Conservation (phyloP, 106 monocot species). For the Narthecium ossifragum region DNA sequence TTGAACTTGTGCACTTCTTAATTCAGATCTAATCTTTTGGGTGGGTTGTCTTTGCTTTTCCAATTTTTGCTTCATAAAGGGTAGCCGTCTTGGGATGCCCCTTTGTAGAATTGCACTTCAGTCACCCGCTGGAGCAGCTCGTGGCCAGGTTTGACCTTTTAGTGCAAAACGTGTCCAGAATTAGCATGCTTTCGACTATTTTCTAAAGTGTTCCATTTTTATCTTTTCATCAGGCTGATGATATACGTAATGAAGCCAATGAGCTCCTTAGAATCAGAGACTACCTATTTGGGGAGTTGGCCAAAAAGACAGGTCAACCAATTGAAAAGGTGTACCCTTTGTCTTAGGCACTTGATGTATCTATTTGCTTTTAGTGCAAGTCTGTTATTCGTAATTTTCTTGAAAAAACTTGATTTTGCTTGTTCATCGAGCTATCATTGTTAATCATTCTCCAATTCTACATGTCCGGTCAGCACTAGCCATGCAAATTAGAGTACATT, state of each 20-base stretch:
- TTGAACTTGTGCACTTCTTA: not conserved
- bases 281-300: constrained; percentile 65
- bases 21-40: not conserved
- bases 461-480: too few species aligned
- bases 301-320: constrained; percentile 83
- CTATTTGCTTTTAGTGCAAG: too few species aligned
- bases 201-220: too few species aligned
- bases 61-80: constrained; percentile 33
- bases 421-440: not conserved
- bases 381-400: not conserved
- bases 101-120: constrained; percentile 73
- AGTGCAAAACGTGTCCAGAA: not conserved
- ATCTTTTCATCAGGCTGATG: constrained; percentile 63
- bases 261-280: constrained; percentile 77
- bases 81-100: constrained; percentile 80
- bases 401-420: not conserved
- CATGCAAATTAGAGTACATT: too few species aligned
- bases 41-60: not conserved
- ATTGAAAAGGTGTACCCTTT: constrained; percentile 60
- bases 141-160: constrained; percentile 66
- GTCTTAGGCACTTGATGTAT: too few species aligned
- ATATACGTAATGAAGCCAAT: constrained; percentile 87
- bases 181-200: not conserved
- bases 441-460: not conserved
- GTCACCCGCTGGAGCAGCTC: constrained; percentile 87